These are phyloP conservation scores for Immersiporthe knoxdaviesiana DNA, from an alignment of 2,329 filamentous ascomycete species.

Conservation along the genomic window DNA sequence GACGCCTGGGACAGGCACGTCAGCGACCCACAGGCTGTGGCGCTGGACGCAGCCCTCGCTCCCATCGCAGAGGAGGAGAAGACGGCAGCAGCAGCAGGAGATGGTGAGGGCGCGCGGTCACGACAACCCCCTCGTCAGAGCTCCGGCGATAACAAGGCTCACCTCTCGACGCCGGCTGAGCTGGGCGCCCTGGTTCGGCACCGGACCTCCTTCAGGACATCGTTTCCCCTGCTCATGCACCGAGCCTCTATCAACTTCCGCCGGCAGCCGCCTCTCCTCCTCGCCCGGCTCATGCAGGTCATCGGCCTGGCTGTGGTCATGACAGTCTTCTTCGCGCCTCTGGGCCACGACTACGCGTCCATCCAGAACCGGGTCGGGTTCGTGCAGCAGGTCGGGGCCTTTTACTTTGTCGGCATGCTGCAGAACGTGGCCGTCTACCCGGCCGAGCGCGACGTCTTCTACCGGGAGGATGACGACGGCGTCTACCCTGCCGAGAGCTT, in stretches of 20 bases:
- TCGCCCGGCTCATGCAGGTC: slow-evolving; percentile 70
- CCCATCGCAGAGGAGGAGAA: slow-evolving; percentile 29
- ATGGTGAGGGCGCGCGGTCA: not conserved
- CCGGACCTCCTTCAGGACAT: slow-evolving; percentile 62
- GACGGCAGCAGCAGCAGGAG: not conserved
- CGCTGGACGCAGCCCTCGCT: slow-evolving; percentile 29
- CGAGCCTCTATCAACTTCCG: slow-evolving; percentile 71
- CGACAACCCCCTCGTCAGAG: slow-evolving; percentile 35
- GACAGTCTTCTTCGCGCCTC: slow-evolving; percentile 71
- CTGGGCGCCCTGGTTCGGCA: slow-evolving; percentile 69
- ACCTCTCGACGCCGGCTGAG: slow-evolving; percentile 68
- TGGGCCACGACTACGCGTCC: slow-evolving; percentile 69
- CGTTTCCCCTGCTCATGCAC: slow-evolving; percentile 69
- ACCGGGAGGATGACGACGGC: slow-evolving; percentile 74
- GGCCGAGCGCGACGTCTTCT: slow-evolving; percentile 73
- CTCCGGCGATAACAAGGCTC: slow-evolving; percentile 15
- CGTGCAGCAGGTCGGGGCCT: slow-evolving; percentile 70
- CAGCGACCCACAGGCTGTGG: slow-evolving; percentile 2
- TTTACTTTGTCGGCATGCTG: slow-evolving; percentile 78
- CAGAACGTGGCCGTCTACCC: slow-evolving; percentile 79
- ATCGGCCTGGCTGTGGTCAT: slow-evolving; percentile 65
- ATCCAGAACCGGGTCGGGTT: slow-evolving; percentile 77
- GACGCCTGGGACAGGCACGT: slow-evolving; percentile 53
- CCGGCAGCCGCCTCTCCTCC: slow-evolving; percentile 65
- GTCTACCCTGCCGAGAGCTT: slow-evolving; percentile 75